phyloP scores from a whole-genome alignment of 345 rosid genomes.

The Pseudoturritis turrita region DNA sequence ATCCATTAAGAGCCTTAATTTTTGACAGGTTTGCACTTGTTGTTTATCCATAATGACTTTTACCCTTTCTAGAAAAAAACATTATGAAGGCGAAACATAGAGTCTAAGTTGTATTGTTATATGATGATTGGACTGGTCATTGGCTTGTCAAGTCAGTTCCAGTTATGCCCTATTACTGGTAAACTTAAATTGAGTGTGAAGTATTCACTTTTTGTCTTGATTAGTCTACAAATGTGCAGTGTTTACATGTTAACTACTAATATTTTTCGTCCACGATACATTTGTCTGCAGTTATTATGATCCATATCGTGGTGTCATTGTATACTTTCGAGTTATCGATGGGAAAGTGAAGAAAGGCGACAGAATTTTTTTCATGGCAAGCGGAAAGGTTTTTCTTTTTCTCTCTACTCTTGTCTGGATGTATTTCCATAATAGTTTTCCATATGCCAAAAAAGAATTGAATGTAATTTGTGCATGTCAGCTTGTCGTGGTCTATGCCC shows the following conservation, averaged over 20 bases:
- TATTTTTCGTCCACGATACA: neutral
- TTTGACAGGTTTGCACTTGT: constrained; percentile 79
- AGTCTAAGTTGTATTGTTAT: constrained; percentile 1
- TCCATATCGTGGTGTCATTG: constrained; percentile 97
- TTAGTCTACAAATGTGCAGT: neutral
- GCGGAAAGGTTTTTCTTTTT: constrained; percentile 56
- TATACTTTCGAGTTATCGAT: constrained; percentile 91
- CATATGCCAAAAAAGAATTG: neutral
- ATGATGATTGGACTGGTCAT: neutral
- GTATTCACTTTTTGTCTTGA: neutral
- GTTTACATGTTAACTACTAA: neutral
- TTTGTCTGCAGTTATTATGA: constrained; percentile 76
- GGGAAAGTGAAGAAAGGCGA: constrained; percentile 94
- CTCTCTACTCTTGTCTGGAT: neutral
- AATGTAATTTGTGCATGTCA: neutral
- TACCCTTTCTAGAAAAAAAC: neutral
- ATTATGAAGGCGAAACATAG: neutral
- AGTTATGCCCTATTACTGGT: neutral
- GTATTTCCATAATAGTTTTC: neutral
- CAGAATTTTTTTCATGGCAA: constrained; percentile 89
- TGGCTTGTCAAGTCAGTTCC: neutral
- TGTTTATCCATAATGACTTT: neutral
- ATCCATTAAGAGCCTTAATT: constrained; percentile 77
- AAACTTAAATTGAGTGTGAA: neutral
- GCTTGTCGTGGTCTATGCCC: neutral